phyloP scores from a whole-genome alignment of 768 basidiomycete genomes.

The Kwoniella newhampshirensis region DNA sequence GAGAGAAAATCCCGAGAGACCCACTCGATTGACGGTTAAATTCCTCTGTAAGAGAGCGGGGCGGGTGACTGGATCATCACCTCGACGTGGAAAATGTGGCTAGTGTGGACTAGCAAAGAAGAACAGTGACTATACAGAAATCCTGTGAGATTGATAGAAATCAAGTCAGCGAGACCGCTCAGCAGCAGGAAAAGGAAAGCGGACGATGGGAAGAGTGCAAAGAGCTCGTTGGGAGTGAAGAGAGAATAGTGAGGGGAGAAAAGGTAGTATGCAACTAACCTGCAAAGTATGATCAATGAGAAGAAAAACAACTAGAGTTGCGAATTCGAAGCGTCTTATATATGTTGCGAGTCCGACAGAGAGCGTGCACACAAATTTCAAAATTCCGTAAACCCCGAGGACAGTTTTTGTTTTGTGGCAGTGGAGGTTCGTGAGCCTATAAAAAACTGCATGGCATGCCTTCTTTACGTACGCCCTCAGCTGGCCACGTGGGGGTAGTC shows the following conservation, averaged over 20 bases:
- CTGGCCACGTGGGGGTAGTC: no score
- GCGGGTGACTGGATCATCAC: slow-evolving; percentile 50
- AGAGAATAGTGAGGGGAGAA: background rate
- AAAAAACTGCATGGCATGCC: no score
- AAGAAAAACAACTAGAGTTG: slow-evolving; percentile 13
- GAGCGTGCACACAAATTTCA: no score
- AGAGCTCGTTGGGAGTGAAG: slow-evolving; percentile 14
- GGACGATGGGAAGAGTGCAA: slow-evolving; percentile 7
- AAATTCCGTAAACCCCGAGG: no score
- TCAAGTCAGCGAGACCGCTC: slow-evolving; percentile 9
- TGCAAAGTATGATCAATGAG: slow-evolving; percentile 28
- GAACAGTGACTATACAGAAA: slow-evolving; percentile 53
- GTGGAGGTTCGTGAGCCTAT: no score
- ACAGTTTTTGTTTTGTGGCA: no score
- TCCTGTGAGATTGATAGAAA: slow-evolving; percentile 25
- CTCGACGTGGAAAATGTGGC: slow-evolving; percentile 52
- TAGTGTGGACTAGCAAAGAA: slow-evolving; percentile 52
- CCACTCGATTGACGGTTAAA: slow-evolving; percentile 16
- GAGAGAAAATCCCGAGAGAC: background rate
- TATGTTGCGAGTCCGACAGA: background rate
- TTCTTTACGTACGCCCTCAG: no score
- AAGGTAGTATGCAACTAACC: slow-evolving; percentile 6
- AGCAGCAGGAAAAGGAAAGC: background rate
- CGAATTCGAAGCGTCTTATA: slow-evolving; percentile 1
- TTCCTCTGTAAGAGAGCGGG: slow-evolving; percentile 51